Percentiles rank a stretch among this genome's conserved stretches.
Conservation (phyloP, 352 stramenopile species). For the Globisporangium solare region DNA sequence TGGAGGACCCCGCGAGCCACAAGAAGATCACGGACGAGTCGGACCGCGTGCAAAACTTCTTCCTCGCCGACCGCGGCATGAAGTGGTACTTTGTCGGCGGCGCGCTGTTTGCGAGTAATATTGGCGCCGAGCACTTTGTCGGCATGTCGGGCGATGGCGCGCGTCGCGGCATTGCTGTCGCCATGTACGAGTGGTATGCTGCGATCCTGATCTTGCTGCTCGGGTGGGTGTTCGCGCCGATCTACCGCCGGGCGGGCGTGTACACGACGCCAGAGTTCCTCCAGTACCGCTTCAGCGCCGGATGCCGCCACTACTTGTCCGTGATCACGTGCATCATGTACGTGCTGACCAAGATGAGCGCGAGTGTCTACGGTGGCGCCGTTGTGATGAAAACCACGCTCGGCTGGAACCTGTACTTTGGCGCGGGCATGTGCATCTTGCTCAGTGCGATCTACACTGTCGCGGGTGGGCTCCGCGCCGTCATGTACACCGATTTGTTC, state of each 20-base stretch:
- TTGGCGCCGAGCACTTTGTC: slow-evolving; percentile 67
- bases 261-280: slow-evolving; percentile 56
- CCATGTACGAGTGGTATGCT: slow-evolving; percentile 66
- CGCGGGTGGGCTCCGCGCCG: slow-evolving; percentile 47
- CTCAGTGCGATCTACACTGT: slow-evolving; percentile 61
- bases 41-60: slow-evolving; percentile 45
- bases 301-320: slow-evolving; percentile 53
- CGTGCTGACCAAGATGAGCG: slow-evolving; percentile 63
- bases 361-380: slow-evolving; percentile 60
- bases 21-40: slow-evolving; percentile 23
- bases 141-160: slow-evolving; percentile 63
- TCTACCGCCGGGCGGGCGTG: slow-evolving; percentile 51
- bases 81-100: slow-evolving; percentile 63
- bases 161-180: slow-evolving; percentile 47
- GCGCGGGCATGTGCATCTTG: slow-evolving; percentile 39
- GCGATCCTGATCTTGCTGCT: slow-evolving; percentile 49
- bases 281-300: slow-evolving; percentile 41
- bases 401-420: slow-evolving; percentile 54
- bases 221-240: slow-evolving; percentile 59
- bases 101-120: slow-evolving; percentile 62
- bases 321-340: slow-evolving; percentile 62
- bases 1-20: slow-evolving; percentile 20
- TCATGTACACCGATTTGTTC: slow-evolving; percentile 73
- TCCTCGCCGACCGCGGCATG: slow-evolving; percentile 60
- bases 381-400: slow-evolving; percentile 58